These are phyloP conservation scores for Linnemannia schmuckeri DNA, from an alignment of 192 early-diverging fungal genomes.

Conservation along the genomic window DNA sequence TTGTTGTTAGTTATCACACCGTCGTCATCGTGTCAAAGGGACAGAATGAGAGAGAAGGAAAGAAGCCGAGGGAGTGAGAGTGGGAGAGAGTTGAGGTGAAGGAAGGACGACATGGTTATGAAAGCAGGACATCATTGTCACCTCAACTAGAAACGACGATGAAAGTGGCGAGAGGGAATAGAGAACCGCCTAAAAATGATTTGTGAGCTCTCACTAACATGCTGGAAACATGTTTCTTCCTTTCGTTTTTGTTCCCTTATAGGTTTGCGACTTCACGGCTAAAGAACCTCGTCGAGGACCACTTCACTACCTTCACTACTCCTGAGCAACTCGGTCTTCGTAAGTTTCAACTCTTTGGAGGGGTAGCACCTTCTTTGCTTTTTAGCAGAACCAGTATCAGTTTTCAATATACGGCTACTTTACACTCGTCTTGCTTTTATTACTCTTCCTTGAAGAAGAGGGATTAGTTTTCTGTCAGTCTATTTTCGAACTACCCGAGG, in stretches of 20 bases:
- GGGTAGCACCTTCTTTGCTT: not conserved
- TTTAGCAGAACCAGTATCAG: not conserved
- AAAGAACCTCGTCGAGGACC: constrained; percentile 69
- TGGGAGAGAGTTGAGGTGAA: not conserved
- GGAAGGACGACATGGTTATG: not conserved
- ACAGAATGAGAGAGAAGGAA: no score
- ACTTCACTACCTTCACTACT: constrained; percentile 66
- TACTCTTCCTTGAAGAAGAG: not conserved
- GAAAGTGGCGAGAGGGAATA: not conserved
- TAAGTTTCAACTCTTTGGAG: constrained; percentile 44
- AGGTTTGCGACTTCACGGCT: constrained; percentile 71
- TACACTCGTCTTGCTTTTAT: not conserved
- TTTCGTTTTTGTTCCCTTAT: not conserved
- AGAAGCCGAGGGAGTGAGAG: not conserved
- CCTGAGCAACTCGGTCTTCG: constrained; percentile 67
- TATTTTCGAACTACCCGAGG: constrained; percentile 9
- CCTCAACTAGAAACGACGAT: not conserved
- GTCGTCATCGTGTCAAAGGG: not conserved
- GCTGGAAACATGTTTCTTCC: not conserved
- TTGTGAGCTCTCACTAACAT: not conserved
- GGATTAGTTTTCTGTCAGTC: not conserved
- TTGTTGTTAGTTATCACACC: not conserved
- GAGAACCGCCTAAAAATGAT: not conserved
- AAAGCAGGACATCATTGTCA: not conserved
- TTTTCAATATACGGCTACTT: no score